Evolutionary conservation across 2,329 filamentous ascomycete genomes (phyloP).

Genomic region (Diaporthe velutina): DNA sequence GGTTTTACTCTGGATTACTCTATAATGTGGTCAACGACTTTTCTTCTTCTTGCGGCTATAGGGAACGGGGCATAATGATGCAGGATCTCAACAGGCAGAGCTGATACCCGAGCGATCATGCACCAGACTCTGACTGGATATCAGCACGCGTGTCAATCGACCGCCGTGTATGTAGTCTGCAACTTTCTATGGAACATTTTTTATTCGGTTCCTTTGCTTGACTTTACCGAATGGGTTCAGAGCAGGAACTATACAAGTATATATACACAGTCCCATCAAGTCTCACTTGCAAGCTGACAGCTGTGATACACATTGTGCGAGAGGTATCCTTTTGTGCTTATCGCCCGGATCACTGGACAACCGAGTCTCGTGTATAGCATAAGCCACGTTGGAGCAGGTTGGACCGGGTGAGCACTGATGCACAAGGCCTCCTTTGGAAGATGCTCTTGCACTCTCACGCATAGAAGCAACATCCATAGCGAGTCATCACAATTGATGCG

Average conservation of each 20-base stretch:
- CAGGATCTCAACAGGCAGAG: background rate
- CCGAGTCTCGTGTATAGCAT: no score
- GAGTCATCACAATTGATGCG: background rate
- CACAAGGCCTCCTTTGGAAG: no score
- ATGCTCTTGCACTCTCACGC: no score
- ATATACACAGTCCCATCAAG: background rate
- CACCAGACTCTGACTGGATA: background rate
- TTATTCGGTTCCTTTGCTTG: background rate
- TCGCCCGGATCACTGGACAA: no score
- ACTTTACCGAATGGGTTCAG: background rate
- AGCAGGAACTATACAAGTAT: background rate
- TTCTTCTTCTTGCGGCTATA: constrained; percentile 3
- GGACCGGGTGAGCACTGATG: no score
- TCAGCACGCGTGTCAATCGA: background rate
- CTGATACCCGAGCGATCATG: background rate
- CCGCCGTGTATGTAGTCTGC: background rate
- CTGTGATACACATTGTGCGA: background rate
- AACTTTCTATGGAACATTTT: background rate
- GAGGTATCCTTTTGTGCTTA: no score
- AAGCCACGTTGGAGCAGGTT: no score
- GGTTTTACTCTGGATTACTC: background rate
- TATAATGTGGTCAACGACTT: constrained; percentile 17
- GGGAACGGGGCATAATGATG: constrained; percentile 1
- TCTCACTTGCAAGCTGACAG: background rate
- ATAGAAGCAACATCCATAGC: background rate